A percentile compares a stretch with the other conserved stretches of the same genome.
phyloP scores from a whole-genome alignment of 208 protist genomes.

The Borovskyia barvae region DNA sequence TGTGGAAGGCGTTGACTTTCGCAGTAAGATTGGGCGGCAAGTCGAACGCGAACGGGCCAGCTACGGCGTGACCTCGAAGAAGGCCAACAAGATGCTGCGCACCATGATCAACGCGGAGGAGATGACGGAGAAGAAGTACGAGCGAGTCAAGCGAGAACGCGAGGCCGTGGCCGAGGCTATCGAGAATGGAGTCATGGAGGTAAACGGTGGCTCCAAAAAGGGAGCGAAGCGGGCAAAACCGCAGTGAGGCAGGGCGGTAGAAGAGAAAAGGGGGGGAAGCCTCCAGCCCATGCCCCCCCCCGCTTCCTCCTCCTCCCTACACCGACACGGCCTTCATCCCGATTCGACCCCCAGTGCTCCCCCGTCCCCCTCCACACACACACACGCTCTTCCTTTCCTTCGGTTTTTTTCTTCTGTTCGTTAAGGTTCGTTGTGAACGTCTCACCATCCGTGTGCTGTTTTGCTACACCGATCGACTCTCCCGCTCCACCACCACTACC shows the following conservation, averaged over 20 bases:
- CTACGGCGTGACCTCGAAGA: slow-evolving; percentile 78
- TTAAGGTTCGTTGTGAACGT: too few relatives aligned
- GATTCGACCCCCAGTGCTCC: too few relatives aligned
- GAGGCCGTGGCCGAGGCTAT: slow-evolving; percentile 65
- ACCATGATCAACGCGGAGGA: slow-evolving; percentile 72
- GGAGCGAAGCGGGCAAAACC: slow-evolving; percentile 25
- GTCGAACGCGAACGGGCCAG: slow-evolving; percentile 59
- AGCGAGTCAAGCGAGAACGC: slow-evolving; percentile 45
- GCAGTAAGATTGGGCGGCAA: slow-evolving; percentile 67
- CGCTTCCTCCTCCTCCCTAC: too few relatives aligned
- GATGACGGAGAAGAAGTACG: slow-evolving; percentile 42
- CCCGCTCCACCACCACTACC: too few relatives aligned
- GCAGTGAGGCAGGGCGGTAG: slow-evolving; percentile 6
- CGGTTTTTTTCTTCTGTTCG: too few relatives aligned
- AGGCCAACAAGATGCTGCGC: slow-evolving; percentile 43
- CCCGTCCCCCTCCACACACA: too few relatives aligned
- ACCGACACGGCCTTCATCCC: too few relatives aligned
- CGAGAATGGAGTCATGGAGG: slow-evolving; percentile 38
- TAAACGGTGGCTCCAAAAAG: slow-evolving; percentile 2
- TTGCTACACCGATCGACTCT: too few relatives aligned
- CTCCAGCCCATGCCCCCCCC: too few relatives aligned
- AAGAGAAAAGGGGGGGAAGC: too few relatives aligned
- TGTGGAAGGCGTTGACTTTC: slow-evolving; percentile 59
- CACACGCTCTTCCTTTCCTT: too few relatives aligned
- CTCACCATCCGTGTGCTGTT: too few relatives aligned